phyloP scores from a whole-genome alignment of 2,329 filamentous ascomycete genomes.

The Scedosporium boydii region DNA sequence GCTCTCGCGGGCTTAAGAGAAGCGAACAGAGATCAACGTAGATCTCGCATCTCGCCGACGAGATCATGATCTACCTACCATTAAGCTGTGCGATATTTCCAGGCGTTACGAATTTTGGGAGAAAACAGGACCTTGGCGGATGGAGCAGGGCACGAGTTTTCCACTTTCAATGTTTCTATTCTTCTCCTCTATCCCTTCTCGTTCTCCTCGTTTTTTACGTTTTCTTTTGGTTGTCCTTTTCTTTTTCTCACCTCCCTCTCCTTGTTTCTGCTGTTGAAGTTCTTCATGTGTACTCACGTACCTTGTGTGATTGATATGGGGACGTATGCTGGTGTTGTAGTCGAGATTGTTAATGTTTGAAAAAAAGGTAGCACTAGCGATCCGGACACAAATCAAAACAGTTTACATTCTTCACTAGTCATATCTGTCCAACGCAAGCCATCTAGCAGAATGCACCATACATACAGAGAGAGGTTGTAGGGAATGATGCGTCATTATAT shows the following conservation, averaged over 20 bases:
- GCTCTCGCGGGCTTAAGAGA: not conserved
- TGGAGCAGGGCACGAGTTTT: not conserved
- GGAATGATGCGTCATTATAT: not conserved
- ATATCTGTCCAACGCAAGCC: too few relatives aligned
- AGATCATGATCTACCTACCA: not conserved
- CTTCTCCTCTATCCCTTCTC: not conserved
- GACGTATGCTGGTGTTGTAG: not conserved
- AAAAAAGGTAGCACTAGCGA: not conserved
- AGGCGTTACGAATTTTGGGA: not conserved
- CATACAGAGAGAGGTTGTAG: too few relatives aligned
- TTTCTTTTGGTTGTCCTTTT: not conserved
- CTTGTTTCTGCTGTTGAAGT: not conserved
- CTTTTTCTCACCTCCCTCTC: not conserved
- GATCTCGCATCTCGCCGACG: not conserved
- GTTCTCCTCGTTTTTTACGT: not conserved
- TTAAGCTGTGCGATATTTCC: not conserved
- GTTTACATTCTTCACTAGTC: not conserved
- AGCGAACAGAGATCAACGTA: not conserved
- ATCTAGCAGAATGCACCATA: not conserved
- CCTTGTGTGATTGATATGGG: not conserved
- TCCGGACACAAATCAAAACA: not conserved
- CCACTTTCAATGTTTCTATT: conserved; percentile 1
- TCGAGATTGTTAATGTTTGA: not conserved
- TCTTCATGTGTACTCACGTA: not conserved
- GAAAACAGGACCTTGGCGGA: not conserved